Evolutionary conservation across 1,284 basidiomycete genomes (phyloP).

Genomic region (Apiotrichum laibachii): DNA sequence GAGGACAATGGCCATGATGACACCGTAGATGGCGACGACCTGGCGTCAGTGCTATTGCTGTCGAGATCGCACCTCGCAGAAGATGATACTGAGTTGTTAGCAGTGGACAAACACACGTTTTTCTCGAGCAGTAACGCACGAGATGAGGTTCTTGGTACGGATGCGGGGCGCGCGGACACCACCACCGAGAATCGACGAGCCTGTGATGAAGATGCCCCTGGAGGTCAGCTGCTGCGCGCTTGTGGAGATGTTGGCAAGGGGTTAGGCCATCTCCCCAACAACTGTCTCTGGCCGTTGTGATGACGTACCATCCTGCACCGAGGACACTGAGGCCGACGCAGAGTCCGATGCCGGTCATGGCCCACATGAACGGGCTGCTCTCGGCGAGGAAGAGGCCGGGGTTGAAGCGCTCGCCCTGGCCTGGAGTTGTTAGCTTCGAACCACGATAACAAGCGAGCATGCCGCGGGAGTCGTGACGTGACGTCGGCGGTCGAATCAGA

Average conservation of each 20-base stretch:
- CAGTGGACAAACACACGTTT: neutral
- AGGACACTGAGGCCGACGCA: slow-evolving; percentile 91
- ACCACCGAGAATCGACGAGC: slow-evolving; percentile 89
- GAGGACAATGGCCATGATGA: slow-evolving; percentile 89
- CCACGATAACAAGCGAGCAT: too few species aligned
- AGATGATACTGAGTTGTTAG: slow-evolving; percentile 73
- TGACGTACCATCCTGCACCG: slow-evolving; percentile 87
- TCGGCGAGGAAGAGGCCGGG: slow-evolving; percentile 88
- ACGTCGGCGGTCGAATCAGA: too few species aligned
- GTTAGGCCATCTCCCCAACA: neutral
- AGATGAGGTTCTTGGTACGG: slow-evolving; percentile 95
- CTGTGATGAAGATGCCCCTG: slow-evolving; percentile 98
- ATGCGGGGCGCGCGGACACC: slow-evolving; percentile 93
- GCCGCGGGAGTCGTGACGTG: too few species aligned
- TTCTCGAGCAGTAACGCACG: slow-evolving; percentile 56
- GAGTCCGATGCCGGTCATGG: slow-evolving; percentile 81
- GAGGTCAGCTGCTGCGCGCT: neutral
- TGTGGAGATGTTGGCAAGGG: neutral
- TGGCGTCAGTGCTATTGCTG: slow-evolving; percentile 43
- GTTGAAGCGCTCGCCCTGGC: slow-evolving; percentile 85
- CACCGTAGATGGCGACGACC: slow-evolving; percentile 90
- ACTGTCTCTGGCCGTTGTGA: neutral
- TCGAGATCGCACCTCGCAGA: slow-evolving; percentile 63
- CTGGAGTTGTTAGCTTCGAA: slow-evolving; percentile 51
- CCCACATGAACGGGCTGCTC: slow-evolving; percentile 91